Base-by-base conservation (phyloP, 1,284 basidiomycete genomes). In the Chalciporus sp. region DNA sequence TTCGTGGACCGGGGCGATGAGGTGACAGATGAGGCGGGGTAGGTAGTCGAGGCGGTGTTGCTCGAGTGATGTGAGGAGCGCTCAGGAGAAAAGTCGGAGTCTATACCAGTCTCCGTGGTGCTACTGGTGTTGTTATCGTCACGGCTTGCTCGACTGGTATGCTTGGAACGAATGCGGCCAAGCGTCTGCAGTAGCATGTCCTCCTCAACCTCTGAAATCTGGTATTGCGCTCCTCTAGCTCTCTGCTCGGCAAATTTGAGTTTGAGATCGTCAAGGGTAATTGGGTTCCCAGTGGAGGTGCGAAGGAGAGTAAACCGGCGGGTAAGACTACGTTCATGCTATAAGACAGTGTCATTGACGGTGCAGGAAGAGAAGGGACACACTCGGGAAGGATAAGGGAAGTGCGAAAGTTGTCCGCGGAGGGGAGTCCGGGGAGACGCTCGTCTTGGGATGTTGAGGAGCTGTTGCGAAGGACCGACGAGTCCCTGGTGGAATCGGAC, bases 371-470 rank as follows among this genome's bases (percentile, higher is more conserved):
- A 52, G 57, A 55, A 45, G 31, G 59, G 53, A 79, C 87, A 74
- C 72, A 92, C 90, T 88, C 87, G 68, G 89, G 89, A 52, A 92
- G 74, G 61, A 92, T 91, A 66, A 87, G 78, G 56, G 89, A 90
- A 26, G 90, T 90, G 60, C 90, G 84, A 74, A 92, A 92, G 71
- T 90, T 83, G 74, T 81, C 84, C 42, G 77, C 74, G 33, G 85
- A 79, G 47, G 86, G 85, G 29, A 92, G 76, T 58, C 79, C 75
- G 47, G 81, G 82, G 3, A 84, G 71, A 48, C 66, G 63, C 47
- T 76, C 77, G 63, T 59, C 57, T 33, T 61, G 52, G 49, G 55
- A 52, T 39, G 67, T 45, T 1, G 54, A 39, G 47, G 62, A 50
- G 49, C 53, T 43, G 39, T 48, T 47, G 64, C 61, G 59, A 48